phyloP scores from a whole-genome alignment of 2,329 filamentous ascomycete species.

The Fusarium goolgardi region DNA sequence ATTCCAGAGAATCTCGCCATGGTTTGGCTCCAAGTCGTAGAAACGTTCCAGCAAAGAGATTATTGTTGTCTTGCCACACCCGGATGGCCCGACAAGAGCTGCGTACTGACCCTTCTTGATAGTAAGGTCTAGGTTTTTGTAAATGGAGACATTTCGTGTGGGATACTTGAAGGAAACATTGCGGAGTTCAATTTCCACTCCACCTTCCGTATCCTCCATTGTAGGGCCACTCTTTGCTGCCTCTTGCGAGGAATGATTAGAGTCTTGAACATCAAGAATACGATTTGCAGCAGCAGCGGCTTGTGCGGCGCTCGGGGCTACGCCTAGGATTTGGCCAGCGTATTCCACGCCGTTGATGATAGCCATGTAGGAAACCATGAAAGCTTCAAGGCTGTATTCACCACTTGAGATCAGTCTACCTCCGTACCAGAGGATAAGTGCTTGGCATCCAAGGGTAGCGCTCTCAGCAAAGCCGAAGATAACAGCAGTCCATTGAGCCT shows the following conservation, averaged over 20 bases:
- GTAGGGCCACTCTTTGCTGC: conserved; percentile 48
- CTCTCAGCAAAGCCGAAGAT: conserved; percentile 78
- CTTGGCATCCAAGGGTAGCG: conserved; percentile 70
- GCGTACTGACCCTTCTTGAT: conserved; percentile 76
- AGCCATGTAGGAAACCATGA: conserved; percentile 71
- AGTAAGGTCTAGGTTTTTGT: conserved; percentile 69
- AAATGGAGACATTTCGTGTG: conserved; percentile 66
- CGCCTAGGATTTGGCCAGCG: conserved; percentile 60
- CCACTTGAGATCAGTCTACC: conserved; percentile 65
- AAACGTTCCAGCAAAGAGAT: conserved; percentile 74
- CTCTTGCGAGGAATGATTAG: not conserved
- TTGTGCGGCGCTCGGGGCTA: conserved; percentile 72
- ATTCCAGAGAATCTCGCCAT: conserved; percentile 74
- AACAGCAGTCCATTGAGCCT: conserved; percentile 70
- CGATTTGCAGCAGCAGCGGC: conserved; percentile 69
- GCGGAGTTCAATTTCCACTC: conserved; percentile 66
- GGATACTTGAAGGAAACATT: conserved; percentile 71
- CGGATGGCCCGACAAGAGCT: conserved; percentile 75
- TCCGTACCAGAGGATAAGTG: conserved; percentile 74
- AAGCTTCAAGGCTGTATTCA: conserved; percentile 60
- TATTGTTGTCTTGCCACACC: conserved; percentile 78
- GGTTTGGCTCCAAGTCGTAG: conserved; percentile 67
- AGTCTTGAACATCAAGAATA: conserved; percentile 56
- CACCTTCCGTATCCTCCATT: conserved; percentile 58
- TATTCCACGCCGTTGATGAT: conserved; percentile 72